These are phyloP conservation scores for Ascochyta clinopodiicola DNA, from an alignment of 2,329 filamentous ascomycete genomes.

Conservation along the genomic window DNA sequence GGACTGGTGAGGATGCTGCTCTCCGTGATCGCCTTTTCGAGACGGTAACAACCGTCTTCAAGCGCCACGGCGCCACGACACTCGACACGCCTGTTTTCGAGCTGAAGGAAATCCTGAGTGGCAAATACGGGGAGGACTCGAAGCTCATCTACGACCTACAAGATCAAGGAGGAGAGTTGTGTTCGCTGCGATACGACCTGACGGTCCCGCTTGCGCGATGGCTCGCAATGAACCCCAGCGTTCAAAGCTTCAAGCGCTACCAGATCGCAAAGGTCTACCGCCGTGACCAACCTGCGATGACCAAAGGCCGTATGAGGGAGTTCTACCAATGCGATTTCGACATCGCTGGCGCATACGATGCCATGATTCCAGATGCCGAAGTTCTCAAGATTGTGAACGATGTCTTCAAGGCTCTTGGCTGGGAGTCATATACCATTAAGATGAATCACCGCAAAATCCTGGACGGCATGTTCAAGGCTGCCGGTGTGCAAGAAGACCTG, in stretches of 20 bases:
- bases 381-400: conserved; percentile 84
- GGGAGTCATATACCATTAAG: conserved; percentile 84
- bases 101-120: conserved; percentile 82
- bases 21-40: conserved; percentile 47
- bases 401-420: conserved; percentile 81
- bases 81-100: conserved; percentile 76
- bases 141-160: conserved; percentile 91
- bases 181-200: conserved; percentile 83
- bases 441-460: conserved; percentile 94
- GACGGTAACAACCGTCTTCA: conserved; percentile 45
- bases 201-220: conserved; percentile 91
- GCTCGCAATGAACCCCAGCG: conserved; percentile 86
- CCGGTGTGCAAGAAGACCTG: conserved; percentile 85
- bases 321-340: conserved; percentile 99
- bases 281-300: conserved; percentile 77
- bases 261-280: conserved; percentile 94
- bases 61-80: conserved; percentile 48
- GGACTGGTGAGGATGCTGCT: conserved; percentile 43
- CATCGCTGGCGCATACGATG: conserved; percentile 82
- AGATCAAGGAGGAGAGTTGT: conserved; percentile 86
- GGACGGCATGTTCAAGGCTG: conserved; percentile 89
- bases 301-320: conserved; percentile 91
- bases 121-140: conserved; percentile 91
- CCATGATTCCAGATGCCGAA: conserved; percentile 92
- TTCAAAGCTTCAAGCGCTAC: conserved; percentile 89